A percentile compares a stretch with the other conserved stretches of the same genome.
Evolutionary conservation across 768 basidiomycete species (phyloP).

Genomic region (Suillus placidus): DNA sequence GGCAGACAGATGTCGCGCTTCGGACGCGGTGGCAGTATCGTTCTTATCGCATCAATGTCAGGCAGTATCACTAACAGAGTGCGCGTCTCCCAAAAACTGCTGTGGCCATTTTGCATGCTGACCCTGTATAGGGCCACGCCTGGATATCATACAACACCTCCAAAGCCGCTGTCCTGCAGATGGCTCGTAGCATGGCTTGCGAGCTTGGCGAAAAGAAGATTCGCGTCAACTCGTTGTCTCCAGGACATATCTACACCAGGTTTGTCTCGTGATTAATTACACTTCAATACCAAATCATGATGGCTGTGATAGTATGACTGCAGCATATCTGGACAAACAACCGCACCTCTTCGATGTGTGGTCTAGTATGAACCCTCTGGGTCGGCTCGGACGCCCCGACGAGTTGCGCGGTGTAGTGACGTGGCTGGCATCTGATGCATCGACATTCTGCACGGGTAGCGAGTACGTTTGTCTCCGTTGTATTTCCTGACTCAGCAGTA

Average conservation of each 20-base stretch:
- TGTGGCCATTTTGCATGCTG: not conserved
- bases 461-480: conserved; percentile 53
- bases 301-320: conserved; percentile 62
- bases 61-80: conserved; percentile 76
- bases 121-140: conserved; percentile 57
- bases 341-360: conserved; percentile 67
- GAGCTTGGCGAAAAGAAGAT: conserved; percentile 69
- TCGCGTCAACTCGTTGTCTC: conserved; percentile 76
- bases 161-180: conserved; percentile 79
- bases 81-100: conserved; percentile 11
- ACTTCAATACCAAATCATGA: not conserved
- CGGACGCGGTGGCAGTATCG: conserved; percentile 53
- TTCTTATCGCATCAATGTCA: conserved; percentile 63
- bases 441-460: conserved; percentile 80
- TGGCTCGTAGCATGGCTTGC: conserved; percentile 82
- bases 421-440: conserved; percentile 78
- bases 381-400: conserved; percentile 70
- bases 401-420: conserved; percentile 71
- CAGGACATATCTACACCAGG: conserved; percentile 76
- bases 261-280: conserved; percentile 26
- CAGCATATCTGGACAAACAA: conserved; percentile 65
- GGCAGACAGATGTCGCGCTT: conserved; percentile 58
- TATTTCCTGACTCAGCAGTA: not conserved
- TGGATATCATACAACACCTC: conserved; percentile 80
- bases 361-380: conserved; percentile 70